phyloP scores from a whole-genome alignment of 176 grass and related monocot genomes.

The Eleusine indica region DNA sequence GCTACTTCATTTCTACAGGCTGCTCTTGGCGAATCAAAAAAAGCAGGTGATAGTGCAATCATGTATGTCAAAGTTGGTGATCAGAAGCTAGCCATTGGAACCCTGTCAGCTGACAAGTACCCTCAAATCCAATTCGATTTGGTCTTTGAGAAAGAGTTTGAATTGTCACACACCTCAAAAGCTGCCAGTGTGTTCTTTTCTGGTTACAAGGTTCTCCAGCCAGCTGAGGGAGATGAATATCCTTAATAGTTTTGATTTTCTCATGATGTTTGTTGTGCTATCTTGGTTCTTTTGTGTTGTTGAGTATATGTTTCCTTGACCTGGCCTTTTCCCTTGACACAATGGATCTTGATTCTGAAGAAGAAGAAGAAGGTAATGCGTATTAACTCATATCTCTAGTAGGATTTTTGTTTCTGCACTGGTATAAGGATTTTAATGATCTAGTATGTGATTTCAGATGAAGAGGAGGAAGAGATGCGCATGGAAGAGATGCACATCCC shows the following conservation, averaged over 20 bases:
- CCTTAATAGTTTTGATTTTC: constrained; percentile 35
- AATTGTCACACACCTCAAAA: constrained; percentile 86
- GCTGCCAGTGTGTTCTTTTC: constrained; percentile 65
- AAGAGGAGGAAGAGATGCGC: constrained; percentile 31
- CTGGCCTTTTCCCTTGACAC: constrained; percentile 24
- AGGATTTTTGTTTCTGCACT: background rate
- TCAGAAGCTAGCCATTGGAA: constrained; percentile 76
- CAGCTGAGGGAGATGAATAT: constrained; percentile 55
- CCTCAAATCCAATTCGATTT: constrained; percentile 80
- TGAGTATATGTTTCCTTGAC: constrained; percentile 38
- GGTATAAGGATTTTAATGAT: background rate
- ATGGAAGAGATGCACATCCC: constrained; percentile 19
- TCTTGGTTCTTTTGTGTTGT: background rate
- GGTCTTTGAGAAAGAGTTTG: constrained; percentile 89
- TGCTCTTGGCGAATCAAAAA: constrained; percentile 74
- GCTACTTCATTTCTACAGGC: constrained; percentile 34
- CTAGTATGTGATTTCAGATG: constrained; percentile 37
- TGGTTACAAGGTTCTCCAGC: constrained; percentile 71
- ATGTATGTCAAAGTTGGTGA: constrained; percentile 60
- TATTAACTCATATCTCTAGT: background rate
- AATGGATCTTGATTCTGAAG: constrained; percentile 51
- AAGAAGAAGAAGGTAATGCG: constrained; percentile 33
- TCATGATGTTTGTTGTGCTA: background rate
- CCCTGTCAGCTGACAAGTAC: constrained; percentile 56
- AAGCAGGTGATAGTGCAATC: constrained; percentile 48